These are phyloP conservation scores for Chlorociboria aeruginascens DNA, from an alignment of 495 filamentous ascomycete genomes.

Conservation along the genomic window DNA sequence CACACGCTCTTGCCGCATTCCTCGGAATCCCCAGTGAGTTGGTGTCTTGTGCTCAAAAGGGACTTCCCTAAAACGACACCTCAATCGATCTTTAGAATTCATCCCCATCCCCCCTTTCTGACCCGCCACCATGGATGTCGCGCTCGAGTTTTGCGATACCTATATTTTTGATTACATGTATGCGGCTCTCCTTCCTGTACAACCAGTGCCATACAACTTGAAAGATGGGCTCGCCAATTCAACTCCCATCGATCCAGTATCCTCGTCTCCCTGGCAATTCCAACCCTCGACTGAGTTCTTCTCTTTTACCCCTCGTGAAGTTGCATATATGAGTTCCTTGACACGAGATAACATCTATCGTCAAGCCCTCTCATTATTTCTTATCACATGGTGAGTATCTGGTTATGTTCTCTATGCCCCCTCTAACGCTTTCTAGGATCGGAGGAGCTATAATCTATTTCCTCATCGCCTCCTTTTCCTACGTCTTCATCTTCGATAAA, in stretches of 20 bases:
- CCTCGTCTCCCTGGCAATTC: slow-evolving; percentile 42
- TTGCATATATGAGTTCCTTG: slow-evolving; percentile 75
- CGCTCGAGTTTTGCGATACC: slow-evolving; percentile 76
- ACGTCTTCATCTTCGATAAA: slow-evolving; percentile 90
- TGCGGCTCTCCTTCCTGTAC: slow-evolving; percentile 53
- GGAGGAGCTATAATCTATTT: slow-evolving; percentile 82
- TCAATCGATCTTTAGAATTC: neutral
- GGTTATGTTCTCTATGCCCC: neutral
- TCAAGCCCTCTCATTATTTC: slow-evolving; percentile 62
- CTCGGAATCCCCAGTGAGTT: slow-evolving; percentile 9
- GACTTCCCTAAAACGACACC: too few relatives aligned
- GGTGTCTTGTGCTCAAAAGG: neutral
- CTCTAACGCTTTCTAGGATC: slow-evolving; percentile 42
- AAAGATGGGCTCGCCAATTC: slow-evolving; percentile 28
- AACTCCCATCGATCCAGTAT: slow-evolving; percentile 18
- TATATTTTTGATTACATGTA: slow-evolving; percentile 76
- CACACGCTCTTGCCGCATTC: neutral
- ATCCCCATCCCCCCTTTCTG: neutral
- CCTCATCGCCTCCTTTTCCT: slow-evolving; percentile 69
- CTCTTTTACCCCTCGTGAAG: slow-evolving; percentile 55
- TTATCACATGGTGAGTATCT: slow-evolving; percentile 69
- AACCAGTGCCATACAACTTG: slow-evolving; percentile 34
- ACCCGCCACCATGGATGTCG: slow-evolving; percentile 66
- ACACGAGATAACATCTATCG: slow-evolving; percentile 69
- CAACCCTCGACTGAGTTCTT: slow-evolving; percentile 63